A percentile compares a stretch with the other conserved stretches of the same genome.
These are phyloP conservation scores for Lactarius psammicola DNA, from an alignment of 768 basidiomycete species.

Conservation along the genomic window DNA sequence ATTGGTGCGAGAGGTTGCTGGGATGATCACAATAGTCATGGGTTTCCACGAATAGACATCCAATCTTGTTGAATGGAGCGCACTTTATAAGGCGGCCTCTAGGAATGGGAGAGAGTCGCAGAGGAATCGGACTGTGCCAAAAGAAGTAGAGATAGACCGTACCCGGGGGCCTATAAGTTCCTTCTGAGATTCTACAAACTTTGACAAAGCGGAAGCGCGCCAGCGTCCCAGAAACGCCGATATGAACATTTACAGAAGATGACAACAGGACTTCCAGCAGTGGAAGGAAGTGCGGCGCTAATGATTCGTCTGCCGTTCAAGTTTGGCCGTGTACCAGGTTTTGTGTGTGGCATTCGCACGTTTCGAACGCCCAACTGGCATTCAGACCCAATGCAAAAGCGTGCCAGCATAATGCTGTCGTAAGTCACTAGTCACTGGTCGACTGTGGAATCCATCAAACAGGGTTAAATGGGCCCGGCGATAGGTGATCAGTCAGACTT, in stretches of 20 bases:
- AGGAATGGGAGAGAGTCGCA: neutral
- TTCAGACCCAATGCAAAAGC: neutral
- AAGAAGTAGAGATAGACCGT: constrained; percentile 14
- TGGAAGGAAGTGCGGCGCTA: constrained; percentile 24
- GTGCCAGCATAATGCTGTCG: constrained; percentile 1
- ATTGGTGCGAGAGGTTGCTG: constrained; percentile 27
- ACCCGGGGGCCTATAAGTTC: neutral
- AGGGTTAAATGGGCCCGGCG: neutral
- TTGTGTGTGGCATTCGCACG: neutral
- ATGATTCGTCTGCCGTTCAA: neutral
- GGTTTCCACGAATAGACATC: constrained; percentile 1
- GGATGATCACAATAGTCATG: constrained; percentile 28
- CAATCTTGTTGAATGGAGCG: constrained; percentile 1
- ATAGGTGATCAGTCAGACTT: neutral
- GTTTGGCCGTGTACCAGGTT: constrained; percentile 5
- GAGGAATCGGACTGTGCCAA: constrained; percentile 8
- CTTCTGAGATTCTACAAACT: constrained; percentile 5
- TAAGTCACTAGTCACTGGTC: neutral
- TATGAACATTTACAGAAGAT: constrained; percentile 8
- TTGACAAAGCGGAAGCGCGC: constrained; percentile 19
- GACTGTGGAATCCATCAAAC: neutral
- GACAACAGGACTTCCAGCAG: constrained; percentile 17
- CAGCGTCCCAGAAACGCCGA: neutral
- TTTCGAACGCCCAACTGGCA: neutral
- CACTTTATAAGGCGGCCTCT: constrained; percentile 21